Percentiles rank a stretch among this genome's conserved stretches.
These are phyloP conservation scores for Jamesozyma gamospora DNA, from an alignment of 805 yeast species.

Conservation along the genomic window DNA sequence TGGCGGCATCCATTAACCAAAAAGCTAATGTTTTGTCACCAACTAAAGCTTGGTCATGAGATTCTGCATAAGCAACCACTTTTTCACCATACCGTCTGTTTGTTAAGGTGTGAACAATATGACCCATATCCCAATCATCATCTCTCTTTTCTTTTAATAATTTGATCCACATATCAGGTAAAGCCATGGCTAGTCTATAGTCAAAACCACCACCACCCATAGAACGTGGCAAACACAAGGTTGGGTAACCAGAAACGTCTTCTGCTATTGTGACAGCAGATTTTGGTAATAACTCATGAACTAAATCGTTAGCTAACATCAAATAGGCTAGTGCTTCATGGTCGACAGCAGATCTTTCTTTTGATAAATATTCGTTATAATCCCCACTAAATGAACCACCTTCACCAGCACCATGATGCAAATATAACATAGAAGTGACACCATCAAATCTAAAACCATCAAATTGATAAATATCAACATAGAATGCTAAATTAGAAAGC, in stretches of 20 bases:
- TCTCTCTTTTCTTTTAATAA: constrained; percentile 71
- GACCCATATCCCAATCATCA: constrained; percentile 85
- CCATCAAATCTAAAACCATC: constrained; percentile 98
- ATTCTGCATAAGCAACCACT: constrained; percentile 86
- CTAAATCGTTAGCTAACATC: constrained; percentile 81
- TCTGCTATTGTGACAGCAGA: constrained; percentile 78
- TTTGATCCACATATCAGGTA: constrained; percentile 99
- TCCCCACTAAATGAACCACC: constrained; percentile 81
- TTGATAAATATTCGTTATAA: constrained; percentile 78
- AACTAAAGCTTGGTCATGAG: constrained; percentile 95
- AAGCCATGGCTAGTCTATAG: constrained; percentile 90
- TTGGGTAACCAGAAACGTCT: constrained; percentile 97
- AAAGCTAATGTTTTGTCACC: constrained; percentile 95
- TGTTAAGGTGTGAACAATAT: constrained; percentile 69
- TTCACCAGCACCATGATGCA: constrained; percentile 86
- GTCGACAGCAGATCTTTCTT: constrained; percentile 62
- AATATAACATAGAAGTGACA: constrained; percentile 84
- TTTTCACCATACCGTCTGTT: constrained; percentile 83
- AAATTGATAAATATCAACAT: constrained; percentile 70
- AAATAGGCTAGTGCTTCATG: constrained; percentile 77
- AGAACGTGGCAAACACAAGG: constrained; percentile 64
- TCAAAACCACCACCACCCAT: constrained; percentile 91
- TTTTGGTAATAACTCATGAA: constrained; percentile 43
- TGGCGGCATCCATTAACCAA: constrained; percentile 97
- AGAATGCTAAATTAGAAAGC: constrained; percentile 74